These are phyloP conservation scores for Hyaloscypha variabilis DNA, from an alignment of 495 filamentous ascomycete species.

Conservation along the genomic window DNA sequence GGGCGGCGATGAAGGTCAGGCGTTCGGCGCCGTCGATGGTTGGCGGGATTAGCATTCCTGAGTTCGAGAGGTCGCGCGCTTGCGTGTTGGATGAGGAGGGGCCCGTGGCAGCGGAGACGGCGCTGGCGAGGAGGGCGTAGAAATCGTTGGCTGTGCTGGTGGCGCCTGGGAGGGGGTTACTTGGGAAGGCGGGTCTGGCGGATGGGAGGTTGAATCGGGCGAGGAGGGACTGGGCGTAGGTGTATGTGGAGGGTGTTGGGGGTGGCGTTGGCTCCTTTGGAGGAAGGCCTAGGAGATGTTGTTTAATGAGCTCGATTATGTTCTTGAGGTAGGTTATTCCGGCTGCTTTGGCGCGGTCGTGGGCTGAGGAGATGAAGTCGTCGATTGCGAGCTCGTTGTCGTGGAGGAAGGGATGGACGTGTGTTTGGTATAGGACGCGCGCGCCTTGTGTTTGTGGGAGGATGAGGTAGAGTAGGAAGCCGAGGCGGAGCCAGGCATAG, in stretches of 20 bases:
- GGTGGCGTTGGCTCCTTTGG: constrained; percentile 56
- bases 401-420: constrained; percentile 85
- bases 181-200: constrained; percentile 41
- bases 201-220: constrained; percentile 83
- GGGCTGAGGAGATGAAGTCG: constrained; percentile 77
- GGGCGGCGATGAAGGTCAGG: constrained; percentile 67
- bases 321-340: constrained; percentile 83
- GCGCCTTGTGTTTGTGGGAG: constrained; percentile 96
- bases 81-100: constrained; percentile 8
- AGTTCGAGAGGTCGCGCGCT: constrained; percentile 49
- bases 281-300: constrained; percentile 70
- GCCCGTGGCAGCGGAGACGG: constrained; percentile 49
- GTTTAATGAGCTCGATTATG: constrained; percentile 72
- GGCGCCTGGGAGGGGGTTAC: constrained; percentile 37
- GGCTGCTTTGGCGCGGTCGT: constrained; percentile 77
- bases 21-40: constrained; percentile 64
- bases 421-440: constrained; percentile 75
- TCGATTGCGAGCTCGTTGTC: constrained; percentile 92
- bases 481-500: constrained; percentile 88
- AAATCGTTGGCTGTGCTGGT: constrained; percentile 61
- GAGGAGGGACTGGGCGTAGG: constrained; percentile 79
- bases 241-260: constrained; percentile 45
- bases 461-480: constrained; percentile 91
- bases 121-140: constrained; percentile 75
- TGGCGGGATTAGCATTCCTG: constrained; percentile 68